Evolutionary conservation across 805 yeast species (phyloP).

Genomic region (Kluyveromyces wickerhamii): DNA sequence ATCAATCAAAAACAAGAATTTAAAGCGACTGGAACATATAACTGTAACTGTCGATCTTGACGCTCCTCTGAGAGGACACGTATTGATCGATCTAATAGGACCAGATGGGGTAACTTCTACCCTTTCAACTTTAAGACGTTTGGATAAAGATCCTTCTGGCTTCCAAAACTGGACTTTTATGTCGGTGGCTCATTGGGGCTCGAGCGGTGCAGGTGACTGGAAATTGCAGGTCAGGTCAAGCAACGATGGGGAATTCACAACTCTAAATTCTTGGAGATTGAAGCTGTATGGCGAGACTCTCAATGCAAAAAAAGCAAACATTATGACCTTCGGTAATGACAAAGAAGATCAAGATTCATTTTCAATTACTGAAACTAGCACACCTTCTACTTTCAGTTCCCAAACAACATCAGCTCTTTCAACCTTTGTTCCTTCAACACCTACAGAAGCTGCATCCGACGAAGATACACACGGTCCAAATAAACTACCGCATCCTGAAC

Average conservation of each 20-base stretch:
- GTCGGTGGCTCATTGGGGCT: constrained; percentile 99
- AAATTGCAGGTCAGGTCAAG: constrained; percentile 51
- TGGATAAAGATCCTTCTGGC: constrained; percentile 52
- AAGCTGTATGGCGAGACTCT: constrained; percentile 73
- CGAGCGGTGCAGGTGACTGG: constrained; percentile 86
- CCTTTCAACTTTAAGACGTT: constrained; percentile 58
- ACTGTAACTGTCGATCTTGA: constrained; percentile 70
- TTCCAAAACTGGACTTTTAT: constrained; percentile 83
- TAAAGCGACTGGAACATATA: constrained; percentile 77
- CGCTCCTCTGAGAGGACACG: constrained; percentile 59
- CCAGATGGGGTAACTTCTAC: constrained; percentile 71
- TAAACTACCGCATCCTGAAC: constrained; percentile 34
- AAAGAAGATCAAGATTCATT: constrained; percentile 11
- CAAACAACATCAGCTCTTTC: background rate
- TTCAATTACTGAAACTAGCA: background rate
- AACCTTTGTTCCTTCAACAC: background rate
- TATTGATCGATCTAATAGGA: constrained; percentile 56
- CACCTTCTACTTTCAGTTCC: constrained; percentile 4
- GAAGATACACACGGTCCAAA: constrained; percentile 20
- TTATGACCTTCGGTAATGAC: constrained; percentile 39
- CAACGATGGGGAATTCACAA: constrained; percentile 31
- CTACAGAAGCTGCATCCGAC: constrained; percentile 12
- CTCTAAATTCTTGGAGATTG: constrained; percentile 64
- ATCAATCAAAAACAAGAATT: constrained; percentile 45
- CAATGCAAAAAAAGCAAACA: constrained; percentile 54